These are phyloP conservation scores for Hyphodiscus sp. DNA, from an alignment of 2,329 filamentous ascomycete species.

Conservation along the genomic window DNA sequence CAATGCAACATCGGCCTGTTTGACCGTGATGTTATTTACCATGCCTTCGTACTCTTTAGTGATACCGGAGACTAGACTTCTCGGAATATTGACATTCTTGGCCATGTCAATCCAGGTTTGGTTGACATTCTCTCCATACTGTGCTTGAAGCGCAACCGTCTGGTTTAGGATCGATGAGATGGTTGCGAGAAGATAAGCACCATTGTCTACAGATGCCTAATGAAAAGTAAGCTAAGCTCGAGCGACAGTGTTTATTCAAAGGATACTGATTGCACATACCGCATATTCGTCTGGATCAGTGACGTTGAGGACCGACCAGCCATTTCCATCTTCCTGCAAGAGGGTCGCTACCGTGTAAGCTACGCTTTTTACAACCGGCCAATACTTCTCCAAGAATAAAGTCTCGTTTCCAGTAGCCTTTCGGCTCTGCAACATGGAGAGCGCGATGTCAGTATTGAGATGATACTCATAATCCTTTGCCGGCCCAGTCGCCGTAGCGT, in stretches of 20 bases:
- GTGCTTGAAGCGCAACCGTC: slow-evolving; percentile 28
- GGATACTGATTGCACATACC: too few relatives aligned
- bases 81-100: slow-evolving; percentile 46
- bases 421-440: slow-evolving; percentile 4
- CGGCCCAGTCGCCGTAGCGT: slow-evolving; percentile 16
- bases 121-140: slow-evolving; percentile 33
- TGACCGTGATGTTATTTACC: slow-evolving; percentile 10
- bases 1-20: slow-evolving; percentile 18
- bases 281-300: slow-evolving; percentile 49
- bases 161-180: slow-evolving; percentile 36
- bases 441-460: slow-evolving; percentile 14
- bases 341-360: slow-evolving; percentile 6
- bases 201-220: slow-evolving; percentile 38
- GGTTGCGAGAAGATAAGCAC: slow-evolving; percentile 51
- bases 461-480: slow-evolving; percentile 17
- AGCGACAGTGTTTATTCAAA: too few relatives aligned
- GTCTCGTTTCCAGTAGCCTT: slow-evolving; percentile 5
- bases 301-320: slow-evolving; percentile 48
- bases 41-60: slow-evolving; percentile 31
- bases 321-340: slow-evolving; percentile 3
- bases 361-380: slow-evolving; percentile 12
- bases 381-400: slow-evolving; percentile 7
- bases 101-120: slow-evolving; percentile 51
- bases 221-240: too few relatives aligned
- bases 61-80: slow-evolving; percentile 47